Evolutionary conservation across 2,329 filamentous ascomycete genomes (phyloP), one percentile per base, ranked within the genome.

Genomic region (Thielaviopsis populi): DNA sequence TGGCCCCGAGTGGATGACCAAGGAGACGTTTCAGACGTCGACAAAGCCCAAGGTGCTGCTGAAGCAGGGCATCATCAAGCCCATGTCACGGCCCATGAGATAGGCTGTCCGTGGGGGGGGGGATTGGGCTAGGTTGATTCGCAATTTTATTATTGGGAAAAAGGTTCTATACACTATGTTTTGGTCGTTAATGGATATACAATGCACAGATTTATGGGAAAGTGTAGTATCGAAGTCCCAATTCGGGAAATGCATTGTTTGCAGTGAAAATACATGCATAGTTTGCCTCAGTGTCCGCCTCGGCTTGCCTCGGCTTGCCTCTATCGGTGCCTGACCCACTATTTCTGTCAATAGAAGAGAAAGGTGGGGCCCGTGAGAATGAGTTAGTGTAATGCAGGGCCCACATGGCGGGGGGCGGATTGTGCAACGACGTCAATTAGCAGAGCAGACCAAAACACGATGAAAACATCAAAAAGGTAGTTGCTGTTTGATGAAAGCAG

Each of bases 1-100:
- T 66, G 94, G 94, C 1, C 89, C 88, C 17, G 92, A 99, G 75
- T 99, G 92, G 91, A 85, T 86, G 69, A 97, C 92, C n/a, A 96
- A 96, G 81, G 85, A 90, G 77, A 90, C 88, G 15, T 94, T 94
- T 80, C 91, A 97, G 78, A 84, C 87, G 69, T 83, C 83, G 67
- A 95, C 88, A 66, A 95, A 92, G 81, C 94, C 94, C 65, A 84
- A 90, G 70, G 82, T 97, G 68, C 79, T 97, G 73, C 78, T 96
- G 73, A 96, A 95, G 79, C 89, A 91, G 76, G 94, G 94, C 58
- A 80, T 95, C 68, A 91, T 99, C 74, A 82, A 84, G 70, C 88
- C 94, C 48, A 89, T 99, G 82, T 84, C 86, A 65, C 91, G 88
- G 76, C 92, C 92, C 19, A 78, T 72, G 61, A 69, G 71, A 65